These are phyloP conservation scores for Starmerella bacillaris DNA, from an alignment of 805 yeast species.

Conservation along the genomic window DNA sequence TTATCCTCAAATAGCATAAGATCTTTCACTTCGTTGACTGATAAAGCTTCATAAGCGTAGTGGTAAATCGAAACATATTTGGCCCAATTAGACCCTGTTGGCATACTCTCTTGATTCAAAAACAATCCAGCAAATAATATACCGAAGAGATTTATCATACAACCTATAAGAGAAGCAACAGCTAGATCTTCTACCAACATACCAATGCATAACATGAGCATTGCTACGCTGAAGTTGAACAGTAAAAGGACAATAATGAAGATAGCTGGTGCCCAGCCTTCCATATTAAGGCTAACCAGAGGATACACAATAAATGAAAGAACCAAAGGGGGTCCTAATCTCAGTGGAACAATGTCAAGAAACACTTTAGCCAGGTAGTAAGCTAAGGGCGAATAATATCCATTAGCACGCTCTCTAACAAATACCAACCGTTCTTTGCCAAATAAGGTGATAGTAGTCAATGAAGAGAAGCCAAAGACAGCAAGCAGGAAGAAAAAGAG, in stretches of 20 bases:
- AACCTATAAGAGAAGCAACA: conserved; percentile 79
- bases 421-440: conserved; percentile 77
- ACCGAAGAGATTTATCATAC: conserved; percentile 64
- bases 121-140: conserved; percentile 85
- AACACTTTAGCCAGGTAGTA: conserved; percentile 71
- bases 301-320: conserved; percentile 73
- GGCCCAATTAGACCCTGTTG: conserved; percentile 36
- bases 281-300: conserved; percentile 69
- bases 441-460: conserved; percentile 81
- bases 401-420: conserved; percentile 83
- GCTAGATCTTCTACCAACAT: conserved; percentile 76
- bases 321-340: conserved; percentile 82
- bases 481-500: conserved; percentile 80
- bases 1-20: conserved; percentile 71
- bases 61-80: conserved; percentile 83
- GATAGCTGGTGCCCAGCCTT: conserved; percentile 52
- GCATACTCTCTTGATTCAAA: conserved; percentile 58
- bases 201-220: conserved; percentile 74
- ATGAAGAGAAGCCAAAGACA: conserved; percentile 81
- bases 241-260: conserved; percentile 52
- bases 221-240: conserved; percentile 72
- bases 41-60: conserved; percentile 83
- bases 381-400: conserved; percentile 74
- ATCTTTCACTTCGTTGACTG: conserved; percentile 82
- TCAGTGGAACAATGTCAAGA: conserved; percentile 80